phyloP scores from a whole-genome alignment of 73 alveolate species.

The Urostyla sp. region DNA sequence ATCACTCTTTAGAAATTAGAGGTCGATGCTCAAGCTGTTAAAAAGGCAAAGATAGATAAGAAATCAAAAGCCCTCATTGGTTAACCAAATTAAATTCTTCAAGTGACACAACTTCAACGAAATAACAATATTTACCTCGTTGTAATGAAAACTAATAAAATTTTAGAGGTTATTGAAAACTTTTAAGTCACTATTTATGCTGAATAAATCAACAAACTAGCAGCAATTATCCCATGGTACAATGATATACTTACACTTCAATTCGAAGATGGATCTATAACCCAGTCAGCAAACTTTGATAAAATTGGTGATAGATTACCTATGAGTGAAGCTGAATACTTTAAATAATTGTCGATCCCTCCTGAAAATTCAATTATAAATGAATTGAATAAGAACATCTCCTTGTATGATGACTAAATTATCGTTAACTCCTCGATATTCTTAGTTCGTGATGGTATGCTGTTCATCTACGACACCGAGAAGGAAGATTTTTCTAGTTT shows the following conservation, averaged over 20 bases:
- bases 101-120: neutral
- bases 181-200: constrained; percentile 12
- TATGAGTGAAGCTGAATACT: constrained; percentile 12
- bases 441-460: constrained; percentile 23
- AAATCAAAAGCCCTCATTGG: constrained; percentile 4
- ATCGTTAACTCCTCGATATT: constrained; percentile 22
- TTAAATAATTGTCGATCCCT: neutral
- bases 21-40: neutral
- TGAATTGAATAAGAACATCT: neutral
- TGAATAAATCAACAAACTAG: constrained; percentile 9
- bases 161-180: constrained; percentile 28
- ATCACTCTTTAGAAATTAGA: neutral
- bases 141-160: constrained; percentile 11
- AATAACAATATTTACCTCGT: neutral
- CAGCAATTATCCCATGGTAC: neutral
- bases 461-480: constrained; percentile 17
- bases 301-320: constrained; percentile 1
- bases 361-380: constrained; percentile 9
- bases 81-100: neutral
- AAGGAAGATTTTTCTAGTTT: neutral
- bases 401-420: constrained; percentile 34
- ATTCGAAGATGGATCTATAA: constrained; percentile 17
- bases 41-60: constrained; percentile 26
- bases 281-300: neutral
- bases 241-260: constrained; percentile 20